A percentile compares a stretch with the other conserved stretches of the same genome.
Conservation (phyloP, 768 basidiomycete species). For the Mycena kentingensis region DNA sequence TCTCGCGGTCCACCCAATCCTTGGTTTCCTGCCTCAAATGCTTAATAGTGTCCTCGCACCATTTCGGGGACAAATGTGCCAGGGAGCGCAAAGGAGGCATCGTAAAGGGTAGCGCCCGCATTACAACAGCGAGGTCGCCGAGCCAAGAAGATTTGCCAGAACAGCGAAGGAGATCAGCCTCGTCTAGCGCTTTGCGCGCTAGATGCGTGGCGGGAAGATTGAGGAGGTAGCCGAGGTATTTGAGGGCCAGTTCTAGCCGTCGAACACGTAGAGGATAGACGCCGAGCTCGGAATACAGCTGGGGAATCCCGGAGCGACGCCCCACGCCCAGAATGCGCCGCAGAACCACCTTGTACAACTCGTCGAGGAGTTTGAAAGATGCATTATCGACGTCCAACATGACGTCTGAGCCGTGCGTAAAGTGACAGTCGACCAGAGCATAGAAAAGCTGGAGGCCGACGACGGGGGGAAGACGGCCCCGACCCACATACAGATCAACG, state of each 20-base stretch:
- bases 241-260: conserved; percentile 19
- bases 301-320: conserved; percentile 6
- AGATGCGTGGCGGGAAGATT: neutral
- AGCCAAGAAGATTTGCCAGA: neutral
- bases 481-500: conserved; percentile 12
- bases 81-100: neutral
- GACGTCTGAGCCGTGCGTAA: conserved; percentile 25
- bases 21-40: neutral
- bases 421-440: conserved; percentile 26
- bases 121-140: neutral
- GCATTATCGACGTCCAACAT: conserved; percentile 11
- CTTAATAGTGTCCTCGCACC: neutral
- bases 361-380: conserved; percentile 7
- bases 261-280: conserved; percentile 24
- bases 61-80: neutral
- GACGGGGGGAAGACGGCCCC: conserved; percentile 18
- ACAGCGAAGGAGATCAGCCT: neutral
- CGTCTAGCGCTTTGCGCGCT: neutral
- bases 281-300: conserved; percentile 28
- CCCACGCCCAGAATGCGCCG: conserved; percentile 25
- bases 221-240: conserved; percentile 21
- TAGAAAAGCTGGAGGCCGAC: conserved; percentile 22
- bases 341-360: conserved; percentile 21
- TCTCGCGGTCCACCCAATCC: neutral
- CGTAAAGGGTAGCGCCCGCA: neutral